These are phyloP conservation scores for Abrus pulchellus DNA, from an alignment of 306 rosid genomes.

Conservation along the genomic window DNA sequence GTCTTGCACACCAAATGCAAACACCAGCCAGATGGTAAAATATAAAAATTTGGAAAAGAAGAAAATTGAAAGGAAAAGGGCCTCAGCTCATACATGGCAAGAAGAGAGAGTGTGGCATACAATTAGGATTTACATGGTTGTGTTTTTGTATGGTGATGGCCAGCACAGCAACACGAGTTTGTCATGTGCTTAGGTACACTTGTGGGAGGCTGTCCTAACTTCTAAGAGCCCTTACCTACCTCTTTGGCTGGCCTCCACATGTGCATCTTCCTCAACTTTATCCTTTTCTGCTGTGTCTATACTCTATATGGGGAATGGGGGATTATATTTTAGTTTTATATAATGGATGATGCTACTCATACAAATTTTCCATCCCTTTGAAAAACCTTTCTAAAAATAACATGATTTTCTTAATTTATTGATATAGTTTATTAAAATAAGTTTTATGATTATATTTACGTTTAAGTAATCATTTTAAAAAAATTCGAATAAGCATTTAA, in stretches of 20 bases:
- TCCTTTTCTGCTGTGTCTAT: slow-evolving; percentile 32
- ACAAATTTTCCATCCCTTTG: too few relatives aligned
- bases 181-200: slow-evolving; percentile 80
- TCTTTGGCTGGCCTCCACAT: slow-evolving; percentile 69
- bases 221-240: slow-evolving; percentile 71
- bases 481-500: too few relatives aligned
- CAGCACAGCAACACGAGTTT: slow-evolving; percentile 68
- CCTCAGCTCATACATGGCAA: slow-evolving; percentile 25
- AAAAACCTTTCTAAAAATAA: too few relatives aligned
- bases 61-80: neutral
- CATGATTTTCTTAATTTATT: too few relatives aligned
- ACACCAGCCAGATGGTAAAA: slow-evolving; percentile 50
- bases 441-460: too few relatives aligned
- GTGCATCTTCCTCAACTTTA: slow-evolving; percentile 52
- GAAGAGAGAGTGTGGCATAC: slow-evolving; percentile 40
- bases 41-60: neutral
- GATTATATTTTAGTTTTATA: neutral
- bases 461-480: too few relatives aligned
- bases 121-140: slow-evolving; percentile 48
- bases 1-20: slow-evolving; percentile 41
- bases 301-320: neutral
- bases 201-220: slow-evolving; percentile 60
- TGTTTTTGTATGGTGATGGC: slow-evolving; percentile 53
- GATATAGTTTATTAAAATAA: too few relatives aligned
- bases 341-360: too few relatives aligned